Conservation (phyloP, 2,329 filamentous ascomycete genomes). For the Huntiella moniliformis region DNA sequence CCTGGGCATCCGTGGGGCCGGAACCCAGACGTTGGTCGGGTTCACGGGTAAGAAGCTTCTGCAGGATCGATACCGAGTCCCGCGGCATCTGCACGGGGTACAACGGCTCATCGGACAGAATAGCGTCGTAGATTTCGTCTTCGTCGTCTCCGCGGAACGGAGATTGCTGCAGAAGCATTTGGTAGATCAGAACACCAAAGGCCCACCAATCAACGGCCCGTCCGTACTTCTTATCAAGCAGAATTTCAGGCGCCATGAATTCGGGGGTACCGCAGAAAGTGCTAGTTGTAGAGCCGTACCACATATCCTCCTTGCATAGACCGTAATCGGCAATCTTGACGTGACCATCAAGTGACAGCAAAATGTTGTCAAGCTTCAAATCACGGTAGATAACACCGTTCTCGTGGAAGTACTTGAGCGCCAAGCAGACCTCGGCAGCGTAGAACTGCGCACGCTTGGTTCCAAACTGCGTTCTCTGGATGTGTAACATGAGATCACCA, state of each 20-base stretch:
- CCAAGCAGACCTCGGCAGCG: constrained; percentile 88
- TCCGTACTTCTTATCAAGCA: constrained; percentile 95
- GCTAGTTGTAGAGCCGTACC: constrained; percentile 90
- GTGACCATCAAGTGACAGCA: constrained; percentile 84
- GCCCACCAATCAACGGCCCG: constrained; percentile 99
- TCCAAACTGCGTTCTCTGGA: constrained; percentile 89
- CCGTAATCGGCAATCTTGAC: constrained; percentile 98
- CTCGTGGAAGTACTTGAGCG: constrained; percentile 97
- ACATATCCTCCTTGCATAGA: constrained; percentile 99
- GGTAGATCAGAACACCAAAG: constrained; percentile 95
- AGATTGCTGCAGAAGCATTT: constrained; percentile 97
- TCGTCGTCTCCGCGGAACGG: constrained; percentile 98
- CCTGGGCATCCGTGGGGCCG: constrained; percentile 89
- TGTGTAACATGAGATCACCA: constrained; percentile 97
- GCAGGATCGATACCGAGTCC: constrained; percentile 90
- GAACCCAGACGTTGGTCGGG: constrained; percentile 84
- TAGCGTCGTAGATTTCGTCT: constrained; percentile 97
- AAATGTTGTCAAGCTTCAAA: constrained; percentile 81
- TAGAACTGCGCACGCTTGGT: constrained; percentile 97
- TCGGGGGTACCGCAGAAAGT: constrained; percentile 99
- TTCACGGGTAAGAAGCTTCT: constrained; percentile 90
- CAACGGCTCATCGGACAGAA: constrained; percentile 87
- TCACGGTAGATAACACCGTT: constrained; percentile 98
- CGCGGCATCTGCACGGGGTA: constrained; percentile 98
- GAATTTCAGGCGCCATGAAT: constrained; percentile 98